phyloP scores from a whole-genome alignment of 2,329 filamentous ascomycete species.

The Fusarium nelsonii region DNA sequence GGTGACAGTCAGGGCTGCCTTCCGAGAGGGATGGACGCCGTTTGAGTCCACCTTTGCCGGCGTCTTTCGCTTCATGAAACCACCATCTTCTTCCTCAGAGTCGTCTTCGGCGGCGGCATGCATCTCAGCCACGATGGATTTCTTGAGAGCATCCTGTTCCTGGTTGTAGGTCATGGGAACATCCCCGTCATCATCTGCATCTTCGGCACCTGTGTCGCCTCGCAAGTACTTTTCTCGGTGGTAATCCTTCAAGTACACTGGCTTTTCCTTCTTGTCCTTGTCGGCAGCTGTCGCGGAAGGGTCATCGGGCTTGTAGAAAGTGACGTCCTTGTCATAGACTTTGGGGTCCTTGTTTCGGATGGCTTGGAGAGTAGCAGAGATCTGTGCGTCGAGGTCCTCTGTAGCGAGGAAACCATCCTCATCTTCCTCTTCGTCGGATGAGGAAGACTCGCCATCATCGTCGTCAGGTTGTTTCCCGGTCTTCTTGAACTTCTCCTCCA shows the following conservation, averaged over 20 bases:
- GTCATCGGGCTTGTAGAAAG: slow-evolving; percentile 79
- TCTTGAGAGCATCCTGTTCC: slow-evolving; percentile 87
- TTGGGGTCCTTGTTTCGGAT: slow-evolving; percentile 91
- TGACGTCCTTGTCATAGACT: slow-evolving; percentile 84
- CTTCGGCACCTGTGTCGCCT: slow-evolving; percentile 71
- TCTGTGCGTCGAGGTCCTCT: slow-evolving; percentile 85
- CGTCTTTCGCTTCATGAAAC: slow-evolving; percentile 77
- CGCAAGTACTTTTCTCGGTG: slow-evolving; percentile 89
- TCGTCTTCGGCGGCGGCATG: slow-evolving; percentile 71
- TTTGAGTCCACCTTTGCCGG: slow-evolving; percentile 57
- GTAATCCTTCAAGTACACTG: slow-evolving; percentile 89
- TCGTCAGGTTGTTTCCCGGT: slow-evolving; percentile 57
- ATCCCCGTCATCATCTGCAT: slow-evolving; percentile 70
- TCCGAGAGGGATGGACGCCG: slow-evolving; percentile 69
- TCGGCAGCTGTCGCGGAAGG: slow-evolving; percentile 51
- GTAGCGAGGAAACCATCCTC: slow-evolving; percentile 90
- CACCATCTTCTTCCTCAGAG: slow-evolving; percentile 70
- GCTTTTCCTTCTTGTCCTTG: slow-evolving; percentile 77
- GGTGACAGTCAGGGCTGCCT: slow-evolving; percentile 59
- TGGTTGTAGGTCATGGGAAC: slow-evolving; percentile 80
- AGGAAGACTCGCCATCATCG: slow-evolving; percentile 70
- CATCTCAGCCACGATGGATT: slow-evolving; percentile 82
- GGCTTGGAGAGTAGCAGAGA: slow-evolving; percentile 86
- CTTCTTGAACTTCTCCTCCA: slow-evolving; percentile 86
- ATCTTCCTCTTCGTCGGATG: slow-evolving; percentile 86